phyloP scores from a whole-genome alignment of 139 green algal genomes.

The Asterochloris sp. region DNA sequence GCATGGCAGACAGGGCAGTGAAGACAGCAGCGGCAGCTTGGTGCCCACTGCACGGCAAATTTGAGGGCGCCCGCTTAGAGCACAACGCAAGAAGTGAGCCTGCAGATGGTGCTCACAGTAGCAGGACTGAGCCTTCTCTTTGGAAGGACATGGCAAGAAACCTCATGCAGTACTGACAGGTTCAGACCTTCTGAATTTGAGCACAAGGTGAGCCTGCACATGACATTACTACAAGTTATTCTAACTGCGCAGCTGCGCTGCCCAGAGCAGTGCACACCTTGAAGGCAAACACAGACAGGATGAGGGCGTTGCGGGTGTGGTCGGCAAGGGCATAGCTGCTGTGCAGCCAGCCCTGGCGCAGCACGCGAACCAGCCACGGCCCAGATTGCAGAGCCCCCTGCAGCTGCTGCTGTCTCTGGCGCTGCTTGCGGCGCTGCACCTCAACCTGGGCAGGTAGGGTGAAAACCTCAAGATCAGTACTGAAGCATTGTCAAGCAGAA shows the following conservation, averaged over 20 bases:
- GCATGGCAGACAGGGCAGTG: neutral
- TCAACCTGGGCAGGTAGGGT: conserved; percentile 22
- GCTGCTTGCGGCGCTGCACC: conserved; percentile 30
- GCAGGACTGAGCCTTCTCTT: no score
- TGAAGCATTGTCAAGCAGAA: no score
- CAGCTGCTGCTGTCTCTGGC: conserved; percentile 28
- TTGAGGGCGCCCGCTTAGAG: no score
- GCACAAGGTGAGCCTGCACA: neutral
- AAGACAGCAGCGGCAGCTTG: no score
- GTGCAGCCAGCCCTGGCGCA: conserved; percentile 33
- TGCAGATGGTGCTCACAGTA: no score
- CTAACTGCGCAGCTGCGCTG: neutral
- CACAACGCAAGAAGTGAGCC: no score
- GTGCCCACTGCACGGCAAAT: no score
- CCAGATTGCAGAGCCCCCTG: neutral
- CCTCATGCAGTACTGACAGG: neutral
- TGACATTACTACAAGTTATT: neutral
- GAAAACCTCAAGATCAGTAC: neutral
- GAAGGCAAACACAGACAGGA: conserved; percentile 86
- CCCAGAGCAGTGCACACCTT: conserved; percentile 50
- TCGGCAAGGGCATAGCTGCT: conserved; percentile 41
- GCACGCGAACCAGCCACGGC: conserved; percentile 1
- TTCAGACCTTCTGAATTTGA: neutral
- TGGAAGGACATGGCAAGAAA: neutral
- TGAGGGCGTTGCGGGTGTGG: conserved; percentile 62